phyloP scores from a whole-genome alignment of 306 rosid genomes.

The Crataegus laevigata region DNA sequence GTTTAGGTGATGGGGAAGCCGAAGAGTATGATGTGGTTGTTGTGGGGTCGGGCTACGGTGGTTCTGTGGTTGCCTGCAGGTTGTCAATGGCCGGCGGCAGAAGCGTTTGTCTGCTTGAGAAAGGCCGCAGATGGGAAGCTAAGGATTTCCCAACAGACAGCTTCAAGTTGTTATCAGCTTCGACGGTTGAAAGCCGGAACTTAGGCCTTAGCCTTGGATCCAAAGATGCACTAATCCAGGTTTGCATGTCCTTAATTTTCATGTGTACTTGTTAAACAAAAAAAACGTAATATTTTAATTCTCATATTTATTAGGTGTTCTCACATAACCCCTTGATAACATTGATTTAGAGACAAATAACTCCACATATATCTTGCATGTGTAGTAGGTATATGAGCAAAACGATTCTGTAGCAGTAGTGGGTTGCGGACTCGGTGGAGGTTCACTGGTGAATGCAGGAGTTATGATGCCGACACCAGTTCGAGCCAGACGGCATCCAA shows the following conservation, averaged over 20 bases:
- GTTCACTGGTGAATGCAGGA: slow-evolving; percentile 30
- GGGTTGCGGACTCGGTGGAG: slow-evolving; percentile 36
- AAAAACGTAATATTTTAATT: no score
- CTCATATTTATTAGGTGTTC: no score
- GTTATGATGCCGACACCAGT: slow-evolving; percentile 26
- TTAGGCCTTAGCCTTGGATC: slow-evolving; percentile 28
- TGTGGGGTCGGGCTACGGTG: slow-evolving; percentile 31
- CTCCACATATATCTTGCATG: background rate
- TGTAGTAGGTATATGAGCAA: slow-evolving; percentile 20
- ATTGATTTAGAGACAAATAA: no score
- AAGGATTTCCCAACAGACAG: slow-evolving; percentile 23
- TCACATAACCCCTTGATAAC: no score
- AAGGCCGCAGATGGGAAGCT: slow-evolving; percentile 29
- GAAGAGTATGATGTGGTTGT: slow-evolving; percentile 25
- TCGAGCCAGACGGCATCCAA: slow-evolving; percentile 16
- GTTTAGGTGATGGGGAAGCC: slow-evolving; percentile 2
- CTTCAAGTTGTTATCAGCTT: slow-evolving; percentile 18
- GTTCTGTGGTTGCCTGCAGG: slow-evolving; percentile 27
- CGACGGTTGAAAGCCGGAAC: slow-evolving; percentile 19
- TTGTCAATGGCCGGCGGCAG: slow-evolving; percentile 22
- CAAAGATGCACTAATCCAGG: slow-evolving; percentile 30
- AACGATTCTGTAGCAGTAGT: slow-evolving; percentile 24
- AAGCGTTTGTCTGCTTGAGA: slow-evolving; percentile 26
- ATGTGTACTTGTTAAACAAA: no score
- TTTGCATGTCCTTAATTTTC: background rate